Percentiles rank a stretch among this genome's conserved stretches.
phyloP scores from a whole-genome alignment of 805 yeast species.

The Blastobotrys chiropterorum region DNA sequence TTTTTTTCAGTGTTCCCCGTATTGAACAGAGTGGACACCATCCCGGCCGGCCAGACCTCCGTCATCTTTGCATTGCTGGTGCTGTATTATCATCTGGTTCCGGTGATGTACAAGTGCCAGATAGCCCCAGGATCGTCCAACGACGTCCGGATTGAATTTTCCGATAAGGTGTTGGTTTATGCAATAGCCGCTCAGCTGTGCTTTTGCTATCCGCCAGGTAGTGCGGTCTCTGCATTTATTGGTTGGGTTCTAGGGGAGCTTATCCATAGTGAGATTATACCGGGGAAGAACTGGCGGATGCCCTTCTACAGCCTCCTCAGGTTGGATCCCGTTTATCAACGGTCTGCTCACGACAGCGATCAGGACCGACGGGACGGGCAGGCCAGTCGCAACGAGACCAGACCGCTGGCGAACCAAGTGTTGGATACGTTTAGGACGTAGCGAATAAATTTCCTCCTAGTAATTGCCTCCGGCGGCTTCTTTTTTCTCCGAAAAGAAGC shows the following conservation, averaged over 20 bases:
- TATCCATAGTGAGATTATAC: constrained; percentile 32
- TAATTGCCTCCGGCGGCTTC: no score
- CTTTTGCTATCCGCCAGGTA: not conserved
- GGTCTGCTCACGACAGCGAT: not conserved
- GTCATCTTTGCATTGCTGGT: constrained; percentile 33
- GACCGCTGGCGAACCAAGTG: constrained; percentile 10
- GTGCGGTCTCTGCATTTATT: constrained; percentile 24
- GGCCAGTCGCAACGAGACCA: not conserved
- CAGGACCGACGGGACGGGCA: not conserved
- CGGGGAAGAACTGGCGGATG: constrained; percentile 37
- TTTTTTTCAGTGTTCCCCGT: constrained; percentile 15
- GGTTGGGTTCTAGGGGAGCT: constrained; percentile 38
- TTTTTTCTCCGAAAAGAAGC: no score
- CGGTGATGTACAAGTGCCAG: constrained; percentile 36
- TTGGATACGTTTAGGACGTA: constrained; percentile 11
- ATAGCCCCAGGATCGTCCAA: constrained; percentile 16
- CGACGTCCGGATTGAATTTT: constrained; percentile 15
- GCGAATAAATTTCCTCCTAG: not conserved
- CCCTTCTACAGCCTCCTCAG: constrained; percentile 21
- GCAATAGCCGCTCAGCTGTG: constrained; percentile 30
- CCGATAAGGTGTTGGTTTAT: constrained; percentile 35
- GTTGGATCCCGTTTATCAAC: not conserved
- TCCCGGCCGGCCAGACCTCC: constrained; percentile 34
- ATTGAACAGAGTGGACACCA: constrained; percentile 9
- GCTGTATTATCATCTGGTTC: constrained; percentile 34